Evolutionary conservation across 2,329 filamentous ascomycete species (phyloP).

Genomic region (Mariannaea elegans): DNA sequence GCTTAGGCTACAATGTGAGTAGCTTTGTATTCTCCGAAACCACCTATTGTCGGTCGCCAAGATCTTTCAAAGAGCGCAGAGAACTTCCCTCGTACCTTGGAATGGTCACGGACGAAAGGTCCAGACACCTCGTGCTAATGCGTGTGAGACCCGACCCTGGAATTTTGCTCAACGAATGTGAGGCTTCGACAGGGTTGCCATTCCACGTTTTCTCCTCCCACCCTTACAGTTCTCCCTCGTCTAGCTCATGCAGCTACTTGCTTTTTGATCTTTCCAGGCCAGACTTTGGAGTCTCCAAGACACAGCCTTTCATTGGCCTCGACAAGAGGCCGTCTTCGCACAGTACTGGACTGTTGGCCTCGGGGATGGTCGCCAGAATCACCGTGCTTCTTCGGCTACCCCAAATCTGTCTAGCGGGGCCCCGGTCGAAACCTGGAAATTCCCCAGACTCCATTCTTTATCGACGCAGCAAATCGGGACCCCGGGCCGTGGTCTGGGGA

Average conservation of each 20-base stretch:
- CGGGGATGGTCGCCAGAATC: slow-evolving; percentile 27
- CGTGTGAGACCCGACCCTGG: slow-evolving; percentile 19
- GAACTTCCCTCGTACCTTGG: background rate
- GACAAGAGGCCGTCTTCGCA: slow-evolving; percentile 25
- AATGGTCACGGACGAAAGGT: slow-evolving; percentile 10
- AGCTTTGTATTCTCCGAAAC: slow-evolving; percentile 5
- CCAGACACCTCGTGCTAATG: slow-evolving; percentile 15
- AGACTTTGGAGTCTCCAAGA: slow-evolving; percentile 22
- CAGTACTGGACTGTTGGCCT: slow-evolving; percentile 26
- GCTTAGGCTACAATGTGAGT: background rate
- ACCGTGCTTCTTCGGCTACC: slow-evolving; percentile 35
- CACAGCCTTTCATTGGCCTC: slow-evolving; percentile 27
- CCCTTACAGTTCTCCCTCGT: slow-evolving; percentile 26
- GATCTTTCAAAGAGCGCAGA: background rate
- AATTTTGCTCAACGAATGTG: slow-evolving; percentile 21
- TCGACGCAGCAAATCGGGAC: slow-evolving; percentile 29
- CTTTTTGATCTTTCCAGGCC: slow-evolving; percentile 16
- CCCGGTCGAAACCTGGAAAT: slow-evolving; percentile 25
- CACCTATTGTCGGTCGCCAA: background rate
- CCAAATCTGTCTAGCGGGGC: slow-evolving; percentile 40
- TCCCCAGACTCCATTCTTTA: slow-evolving; percentile 31
- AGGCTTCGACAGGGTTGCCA: slow-evolving; percentile 23
- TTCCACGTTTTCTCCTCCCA: slow-evolving; percentile 41
- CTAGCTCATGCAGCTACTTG: slow-evolving; percentile 34
- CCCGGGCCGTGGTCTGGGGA: slow-evolving; percentile 35